Conservation (phyloP, 2,329 filamentous ascomycete species). For the Aureobasidium sp. region DNA sequence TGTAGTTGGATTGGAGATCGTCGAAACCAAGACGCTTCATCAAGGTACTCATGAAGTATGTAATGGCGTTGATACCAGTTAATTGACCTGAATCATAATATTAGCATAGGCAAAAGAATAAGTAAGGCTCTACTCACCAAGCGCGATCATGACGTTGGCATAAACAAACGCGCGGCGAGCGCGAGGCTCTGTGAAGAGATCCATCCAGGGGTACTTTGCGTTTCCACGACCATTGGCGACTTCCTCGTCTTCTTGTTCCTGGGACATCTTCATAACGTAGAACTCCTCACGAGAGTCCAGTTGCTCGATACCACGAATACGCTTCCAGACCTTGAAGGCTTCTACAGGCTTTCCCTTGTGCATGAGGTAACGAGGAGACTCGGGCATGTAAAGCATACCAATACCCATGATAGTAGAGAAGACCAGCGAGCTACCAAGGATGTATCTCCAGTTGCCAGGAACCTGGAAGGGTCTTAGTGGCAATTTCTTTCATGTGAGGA, state of each 20-base stretch:
- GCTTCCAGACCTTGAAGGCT: slow-evolving; percentile 62
- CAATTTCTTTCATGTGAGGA: neutral
- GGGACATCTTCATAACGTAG: slow-evolving; percentile 59
- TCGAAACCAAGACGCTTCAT: slow-evolving; percentile 62
- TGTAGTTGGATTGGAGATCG: slow-evolving; percentile 55
- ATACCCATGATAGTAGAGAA: slow-evolving; percentile 25
- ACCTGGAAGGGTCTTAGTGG: neutral
- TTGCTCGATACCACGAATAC: slow-evolving; percentile 53
- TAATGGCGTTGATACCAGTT: slow-evolving; percentile 54
- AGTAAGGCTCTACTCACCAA: slow-evolving; percentile 42
- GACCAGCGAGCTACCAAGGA: slow-evolving; percentile 44
- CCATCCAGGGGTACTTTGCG: slow-evolving; percentile 58
- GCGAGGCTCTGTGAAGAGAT: slow-evolving; percentile 62
- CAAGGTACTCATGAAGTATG: slow-evolving; percentile 63
- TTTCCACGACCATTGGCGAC: slow-evolving; percentile 42
- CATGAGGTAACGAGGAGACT: slow-evolving; percentile 60
- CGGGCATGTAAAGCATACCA: slow-evolving; percentile 64
- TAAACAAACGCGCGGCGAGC: slow-evolving; percentile 58
- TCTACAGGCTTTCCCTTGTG: slow-evolving; percentile 54
- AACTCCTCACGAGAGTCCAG: slow-evolving; percentile 58
- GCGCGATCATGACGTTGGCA: slow-evolving; percentile 60
- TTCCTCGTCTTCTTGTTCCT: slow-evolving; percentile 47
- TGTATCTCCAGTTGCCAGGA: slow-evolving; percentile 61
- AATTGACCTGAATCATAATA: too few species aligned
- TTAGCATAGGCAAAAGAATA: too few species aligned